Conservation (phyloP, 2,329 filamentous ascomycete species). For the Elsinoe australis region DNA sequence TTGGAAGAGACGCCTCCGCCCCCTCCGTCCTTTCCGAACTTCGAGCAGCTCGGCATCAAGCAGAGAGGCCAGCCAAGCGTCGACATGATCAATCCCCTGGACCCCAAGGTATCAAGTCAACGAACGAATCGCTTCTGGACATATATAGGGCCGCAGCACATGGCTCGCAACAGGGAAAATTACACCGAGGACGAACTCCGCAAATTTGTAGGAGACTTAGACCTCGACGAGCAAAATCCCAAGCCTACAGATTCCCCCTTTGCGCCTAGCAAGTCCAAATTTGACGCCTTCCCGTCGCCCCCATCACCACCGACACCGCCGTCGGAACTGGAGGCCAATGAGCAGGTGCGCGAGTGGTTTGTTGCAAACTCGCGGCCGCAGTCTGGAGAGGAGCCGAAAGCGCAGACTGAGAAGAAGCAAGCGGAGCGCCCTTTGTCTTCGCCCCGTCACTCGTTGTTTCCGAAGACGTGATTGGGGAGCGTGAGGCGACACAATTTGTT, state of each 20-base stretch:
- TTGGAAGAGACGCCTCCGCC: neutral
- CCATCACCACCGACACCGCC: neutral
- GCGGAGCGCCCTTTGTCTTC: no score
- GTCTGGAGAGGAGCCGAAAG: no score
- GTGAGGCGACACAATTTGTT: no score
- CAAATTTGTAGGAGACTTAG: conserved; percentile 23
- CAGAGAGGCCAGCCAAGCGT: neutral
- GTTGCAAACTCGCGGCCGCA: no score
- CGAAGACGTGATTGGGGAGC: neutral
- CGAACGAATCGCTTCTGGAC: conserved; percentile 32
- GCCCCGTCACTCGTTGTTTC: neutral
- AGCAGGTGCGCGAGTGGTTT: neutral
- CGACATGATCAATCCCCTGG: neutral
- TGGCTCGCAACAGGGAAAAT: conserved; percentile 29
- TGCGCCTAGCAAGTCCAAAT: conserved; percentile 6
- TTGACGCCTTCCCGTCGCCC: neutral
- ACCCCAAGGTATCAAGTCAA: neutral
- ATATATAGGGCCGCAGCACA: conserved; percentile 31
- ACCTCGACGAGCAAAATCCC: neutral
- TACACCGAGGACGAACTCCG: conserved; percentile 27
- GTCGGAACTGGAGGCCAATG: conserved; percentile 1
- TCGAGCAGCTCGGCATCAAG: conserved; percentile 10
- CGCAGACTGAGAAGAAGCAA: no score
- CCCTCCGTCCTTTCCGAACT: conserved; percentile 1
- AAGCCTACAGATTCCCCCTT: neutral